phyloP scores from a whole-genome alignment of 257 asterid species.

The Eustoma russellianum region DNA sequence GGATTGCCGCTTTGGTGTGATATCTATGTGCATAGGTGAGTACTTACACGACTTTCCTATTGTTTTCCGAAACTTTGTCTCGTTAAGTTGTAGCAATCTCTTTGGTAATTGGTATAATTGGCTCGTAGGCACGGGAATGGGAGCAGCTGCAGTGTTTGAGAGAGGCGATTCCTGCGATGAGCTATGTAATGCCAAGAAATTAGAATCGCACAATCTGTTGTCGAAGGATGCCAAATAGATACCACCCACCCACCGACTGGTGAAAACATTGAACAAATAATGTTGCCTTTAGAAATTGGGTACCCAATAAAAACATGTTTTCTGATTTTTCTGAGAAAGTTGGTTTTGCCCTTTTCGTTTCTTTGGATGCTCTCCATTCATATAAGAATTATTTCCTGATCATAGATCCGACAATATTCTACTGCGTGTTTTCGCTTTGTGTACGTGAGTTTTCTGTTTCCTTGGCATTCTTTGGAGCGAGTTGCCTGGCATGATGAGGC shows the following conservation, averaged over 20 bases:
- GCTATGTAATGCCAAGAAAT: constrained; percentile 45
- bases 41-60: not conserved
- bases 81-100: no score
- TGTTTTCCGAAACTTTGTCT: no score
- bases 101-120: not conserved
- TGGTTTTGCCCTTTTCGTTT: no score
- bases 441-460: no score
- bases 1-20: constrained; percentile 85
- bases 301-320: constrained; percentile 8
- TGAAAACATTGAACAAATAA: not conserved
- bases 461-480: no score
- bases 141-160: constrained; percentile 96
- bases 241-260: not conserved
- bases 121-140: constrained; percentile 92
- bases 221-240: constrained; percentile 65
- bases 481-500: no score
- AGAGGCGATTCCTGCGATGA: constrained; percentile 93
- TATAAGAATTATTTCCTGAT: no score
- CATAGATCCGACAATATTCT: no score
- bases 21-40: constrained; percentile 95
- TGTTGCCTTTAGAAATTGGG: not conserved
- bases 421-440: no score
- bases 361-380: no score
- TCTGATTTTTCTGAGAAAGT: no score
- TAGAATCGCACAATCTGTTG: constrained; percentile 42